Evolutionary conservation across 768 basidiomycete genomes (phyloP).

Genomic region (Russula brevipes): DNA sequence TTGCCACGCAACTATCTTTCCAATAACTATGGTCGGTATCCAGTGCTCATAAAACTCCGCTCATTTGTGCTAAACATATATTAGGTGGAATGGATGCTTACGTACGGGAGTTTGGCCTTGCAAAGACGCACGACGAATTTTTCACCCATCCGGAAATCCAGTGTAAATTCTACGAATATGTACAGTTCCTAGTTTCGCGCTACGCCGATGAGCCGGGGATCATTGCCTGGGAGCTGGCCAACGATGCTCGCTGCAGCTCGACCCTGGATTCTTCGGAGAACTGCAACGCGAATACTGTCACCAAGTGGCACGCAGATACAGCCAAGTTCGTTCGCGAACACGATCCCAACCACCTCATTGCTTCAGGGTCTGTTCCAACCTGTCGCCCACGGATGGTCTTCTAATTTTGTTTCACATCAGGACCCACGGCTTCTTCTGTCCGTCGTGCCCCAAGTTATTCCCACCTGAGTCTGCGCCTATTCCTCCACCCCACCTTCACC

Average conservation of each 20-base stretch:
- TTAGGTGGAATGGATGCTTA: constrained; percentile 40
- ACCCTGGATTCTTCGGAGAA: constrained; percentile 13
- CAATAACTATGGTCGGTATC: constrained; percentile 30
- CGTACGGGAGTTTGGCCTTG: constrained; percentile 30
- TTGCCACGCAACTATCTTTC: constrained; percentile 32
- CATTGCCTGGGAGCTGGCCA: constrained; percentile 25
- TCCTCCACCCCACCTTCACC: constrained; percentile 22
- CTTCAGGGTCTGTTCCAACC: constrained; percentile 30
- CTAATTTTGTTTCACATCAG: constrained; percentile 2
- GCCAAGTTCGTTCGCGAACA: constrained; percentile 25
- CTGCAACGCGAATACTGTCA: constrained; percentile 32
- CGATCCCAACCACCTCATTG: constrained; percentile 37
- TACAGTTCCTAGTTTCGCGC: constrained; percentile 18
- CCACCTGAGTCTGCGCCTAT: background rate
- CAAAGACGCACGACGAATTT: constrained; percentile 36
- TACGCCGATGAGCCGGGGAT: constrained; percentile 11
- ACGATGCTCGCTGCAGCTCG: constrained; percentile 25
- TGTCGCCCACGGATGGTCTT: background rate
- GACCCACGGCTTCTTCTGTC: constrained; percentile 35
- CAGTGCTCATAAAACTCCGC: background rate
- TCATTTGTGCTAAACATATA: background rate
- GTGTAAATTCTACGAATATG: constrained; percentile 16
- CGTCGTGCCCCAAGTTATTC: constrained; percentile 33
- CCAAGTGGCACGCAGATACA: constrained; percentile 32
- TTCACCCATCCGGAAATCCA: constrained; percentile 35